Base-by-base conservation (phyloP, 192 early-diverging fungal species). In the Coemansia guatemalensis region DNA sequence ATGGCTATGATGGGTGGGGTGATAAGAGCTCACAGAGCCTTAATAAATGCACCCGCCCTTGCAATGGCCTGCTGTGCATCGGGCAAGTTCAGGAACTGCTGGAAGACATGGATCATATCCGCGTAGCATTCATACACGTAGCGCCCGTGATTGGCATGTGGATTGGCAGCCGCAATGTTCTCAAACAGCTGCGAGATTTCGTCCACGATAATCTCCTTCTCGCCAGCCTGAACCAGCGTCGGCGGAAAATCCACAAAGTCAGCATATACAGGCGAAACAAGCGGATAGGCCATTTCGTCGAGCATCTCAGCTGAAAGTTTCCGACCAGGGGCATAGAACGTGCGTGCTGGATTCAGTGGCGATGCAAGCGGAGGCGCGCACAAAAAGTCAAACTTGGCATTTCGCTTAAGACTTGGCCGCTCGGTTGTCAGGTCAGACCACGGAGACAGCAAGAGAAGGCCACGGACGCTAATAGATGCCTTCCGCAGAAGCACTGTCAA, bases 401-500 rank as follows among this genome's bases (percentile, higher is more conserved):
- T 80, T 11, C 56, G 48, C 32, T 33, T 17, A 11, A 68, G 3
- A 39, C 72, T 71, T 2, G 71, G 55, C 8, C 68, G 60, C 21
- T 51, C 21, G 4, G 64, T 63, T 0, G 55, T 47, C 14, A 81
- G 51, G 20, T 75, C 73, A 0, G 55, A 22, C 78, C 73, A 75
- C 0, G 78, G 78, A 48, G 86, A 88, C 3, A 91, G 55, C 21
- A 89, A 76, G 30, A 85, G n/a, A 20, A 81, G 75, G 20, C 86
- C 87, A 53, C 85, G 80, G 6, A 85, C 65, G 5, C 81, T 41
- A 51, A 83, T 32, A 2, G 73, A 67, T 21, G 82, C 71, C 50
- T 91, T 87, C 8, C 86, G 70, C 24, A 89, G 71, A 53, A 88
- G 85, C 65, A 87, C 74, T 41, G 86, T 53, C 73, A 90, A 39